A percentile compares a stretch with the other conserved stretches of the same genome.
phyloP scores from a whole-genome alignment of 2,329 filamentous ascomycete species.

The Sclerotinia glacialis region DNA sequence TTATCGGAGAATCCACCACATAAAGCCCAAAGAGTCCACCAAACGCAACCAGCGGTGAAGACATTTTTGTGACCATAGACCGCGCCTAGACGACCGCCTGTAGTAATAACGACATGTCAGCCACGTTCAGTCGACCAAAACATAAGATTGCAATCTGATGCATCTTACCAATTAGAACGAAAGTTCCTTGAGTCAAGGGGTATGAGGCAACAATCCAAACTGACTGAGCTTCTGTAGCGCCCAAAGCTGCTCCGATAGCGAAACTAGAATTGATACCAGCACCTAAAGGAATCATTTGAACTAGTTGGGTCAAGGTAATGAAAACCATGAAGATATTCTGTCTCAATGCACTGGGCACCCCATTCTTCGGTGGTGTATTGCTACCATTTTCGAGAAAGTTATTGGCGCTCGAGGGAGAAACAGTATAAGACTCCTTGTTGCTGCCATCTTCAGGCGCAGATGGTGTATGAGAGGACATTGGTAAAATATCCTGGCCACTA shows the following conservation, averaged over 20 bases:
- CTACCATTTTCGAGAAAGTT: not conserved
- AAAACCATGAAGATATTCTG: slow-evolving; percentile 18
- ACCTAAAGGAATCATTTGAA: slow-evolving; percentile 20
- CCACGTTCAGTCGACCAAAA: not conserved
- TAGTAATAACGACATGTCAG: slow-evolving; percentile 2
- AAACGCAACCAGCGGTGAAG: slow-evolving; percentile 18
- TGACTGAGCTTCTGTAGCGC: slow-evolving; percentile 4
- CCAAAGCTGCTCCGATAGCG: slow-evolving; percentile 13
- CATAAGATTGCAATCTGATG: not conserved
- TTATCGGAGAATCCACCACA: slow-evolving; percentile 43
- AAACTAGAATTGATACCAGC: slow-evolving; percentile 19
- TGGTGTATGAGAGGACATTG: not conserved
- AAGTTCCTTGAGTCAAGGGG: slow-evolving; percentile 24
- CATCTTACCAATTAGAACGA: slow-evolving; percentile 18
- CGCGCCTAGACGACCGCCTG: slow-evolving; percentile 20
- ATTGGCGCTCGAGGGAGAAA: not conserved
- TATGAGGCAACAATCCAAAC: slow-evolving; percentile 21
- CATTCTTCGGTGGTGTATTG: slow-evolving; percentile 3
- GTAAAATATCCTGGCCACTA: not conserved
- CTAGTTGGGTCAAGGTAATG: slow-evolving; percentile 17
- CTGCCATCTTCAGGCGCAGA: not conserved
- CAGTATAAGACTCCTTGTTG: not conserved
- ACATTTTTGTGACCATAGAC: slow-evolving; percentile 23
- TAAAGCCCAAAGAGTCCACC: slow-evolving; percentile 21
- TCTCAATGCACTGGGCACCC: slow-evolving; percentile 6